Percentiles rank a stretch among this genome's conserved stretches.
These are phyloP conservation scores for Alternaria novae-zelandiae DNA, from an alignment of 2,329 filamentous ascomycete species.

Conservation along the genomic window DNA sequence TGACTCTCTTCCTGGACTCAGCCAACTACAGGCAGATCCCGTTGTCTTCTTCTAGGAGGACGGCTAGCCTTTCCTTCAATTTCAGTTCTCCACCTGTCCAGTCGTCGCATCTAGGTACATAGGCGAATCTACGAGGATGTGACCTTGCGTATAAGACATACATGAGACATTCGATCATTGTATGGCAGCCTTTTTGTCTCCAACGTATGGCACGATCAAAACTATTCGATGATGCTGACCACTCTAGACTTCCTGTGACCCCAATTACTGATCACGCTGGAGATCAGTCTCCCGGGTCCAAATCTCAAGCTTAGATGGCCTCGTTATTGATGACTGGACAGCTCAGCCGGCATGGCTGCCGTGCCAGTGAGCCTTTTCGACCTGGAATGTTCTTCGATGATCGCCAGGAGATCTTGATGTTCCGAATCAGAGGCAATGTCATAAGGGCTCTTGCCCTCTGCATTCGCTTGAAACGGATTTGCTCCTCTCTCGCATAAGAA, in stretches of 20 bases:
- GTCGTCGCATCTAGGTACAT: constrained; percentile 8
- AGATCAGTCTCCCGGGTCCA: background rate
- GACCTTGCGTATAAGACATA: background rate
- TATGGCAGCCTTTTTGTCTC: background rate
- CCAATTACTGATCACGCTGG: background rate
- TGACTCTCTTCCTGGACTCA: constrained; percentile 46
- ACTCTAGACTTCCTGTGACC: background rate
- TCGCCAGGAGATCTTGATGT: constrained; percentile 21
- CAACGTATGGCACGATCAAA: background rate
- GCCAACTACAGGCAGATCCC: constrained; percentile 46
- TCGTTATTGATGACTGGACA: constrained; percentile 1
- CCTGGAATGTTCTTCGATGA: constrained; percentile 13
- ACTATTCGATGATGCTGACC: background rate
- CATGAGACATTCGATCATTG: background rate
- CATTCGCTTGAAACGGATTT: constrained; percentile 18
- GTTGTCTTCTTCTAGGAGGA: constrained; percentile 42
- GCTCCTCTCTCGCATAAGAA: constrained; percentile 26
- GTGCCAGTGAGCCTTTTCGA: constrained; percentile 16
- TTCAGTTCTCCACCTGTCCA: background rate
- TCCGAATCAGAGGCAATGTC: constrained; percentile 23
- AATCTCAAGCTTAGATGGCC: background rate
- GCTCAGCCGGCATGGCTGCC: constrained; percentile 18
- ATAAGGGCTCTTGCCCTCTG: constrained; percentile 26
- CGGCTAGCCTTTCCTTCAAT: background rate
- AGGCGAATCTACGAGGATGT: constrained; percentile 5